A percentile compares a stretch with the other conserved stretches of the same genome.
These are phyloP conservation scores for Parastagonospora avenae DNA, from an alignment of 2,329 filamentous ascomycete species.

Conservation along the genomic window DNA sequence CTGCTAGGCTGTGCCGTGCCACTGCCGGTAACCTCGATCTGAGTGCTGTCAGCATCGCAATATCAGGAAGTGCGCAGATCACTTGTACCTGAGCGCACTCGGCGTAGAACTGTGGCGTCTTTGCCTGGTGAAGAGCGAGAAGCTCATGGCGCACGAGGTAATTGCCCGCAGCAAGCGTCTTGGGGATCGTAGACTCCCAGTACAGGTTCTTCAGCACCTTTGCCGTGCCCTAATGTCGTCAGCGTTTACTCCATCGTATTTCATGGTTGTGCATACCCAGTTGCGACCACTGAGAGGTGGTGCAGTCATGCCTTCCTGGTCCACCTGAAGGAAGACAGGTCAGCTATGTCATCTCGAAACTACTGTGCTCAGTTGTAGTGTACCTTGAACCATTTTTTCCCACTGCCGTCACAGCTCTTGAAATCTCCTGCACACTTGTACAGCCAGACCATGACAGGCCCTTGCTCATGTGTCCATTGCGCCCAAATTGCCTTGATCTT, in stretches of 20 bases:
- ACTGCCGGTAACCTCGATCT: constrained; percentile 56
- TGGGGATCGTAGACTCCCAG: constrained; percentile 61
- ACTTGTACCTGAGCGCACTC: constrained; percentile 59
- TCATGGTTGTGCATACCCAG: too few species aligned
- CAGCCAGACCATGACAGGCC: constrained; percentile 63
- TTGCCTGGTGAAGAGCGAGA: constrained; percentile 61
- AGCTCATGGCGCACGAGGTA: constrained; percentile 59
- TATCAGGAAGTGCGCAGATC: too few species aligned
- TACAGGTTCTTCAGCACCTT: constrained; percentile 55
- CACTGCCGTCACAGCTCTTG: constrained; percentile 57
- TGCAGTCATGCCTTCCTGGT: constrained; percentile 59
- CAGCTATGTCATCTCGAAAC: too few species aligned
- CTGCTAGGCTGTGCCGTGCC: constrained; percentile 53
- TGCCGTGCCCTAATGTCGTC: too few species aligned
- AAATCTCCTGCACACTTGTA: constrained; percentile 57
- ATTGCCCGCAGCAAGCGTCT: constrained; percentile 45
- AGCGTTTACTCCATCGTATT: too few species aligned
- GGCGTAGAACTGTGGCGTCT: constrained; percentile 59
- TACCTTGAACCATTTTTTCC: constrained; percentile 62
- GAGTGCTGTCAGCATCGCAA: not conserved
- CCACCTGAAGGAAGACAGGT: constrained; percentile 34
- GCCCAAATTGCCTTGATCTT: constrained; percentile 60
- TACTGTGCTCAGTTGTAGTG: constrained; percentile 5
- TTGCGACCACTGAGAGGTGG: constrained; percentile 53
- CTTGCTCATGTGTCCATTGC: constrained; percentile 65